phyloP scores from a whole-genome alignment of 345 rosid species.

The Rhodamnia rubescens region DNA sequence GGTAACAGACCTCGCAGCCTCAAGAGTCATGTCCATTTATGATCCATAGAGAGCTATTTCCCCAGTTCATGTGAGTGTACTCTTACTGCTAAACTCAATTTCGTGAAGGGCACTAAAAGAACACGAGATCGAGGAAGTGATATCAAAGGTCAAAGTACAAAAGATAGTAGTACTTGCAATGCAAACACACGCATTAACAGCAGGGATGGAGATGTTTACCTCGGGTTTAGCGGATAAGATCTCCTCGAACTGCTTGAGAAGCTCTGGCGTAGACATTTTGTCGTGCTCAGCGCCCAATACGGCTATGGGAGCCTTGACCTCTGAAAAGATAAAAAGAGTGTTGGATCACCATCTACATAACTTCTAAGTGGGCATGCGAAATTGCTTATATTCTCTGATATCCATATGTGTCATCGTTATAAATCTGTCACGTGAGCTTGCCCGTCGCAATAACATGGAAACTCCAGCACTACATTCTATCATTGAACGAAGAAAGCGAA shows the following conservation, averaged over 20 bases:
- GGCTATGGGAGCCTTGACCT: constrained; percentile 21
- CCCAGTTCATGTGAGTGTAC: background rate
- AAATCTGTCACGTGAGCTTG: background rate
- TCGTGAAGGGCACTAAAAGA: background rate
- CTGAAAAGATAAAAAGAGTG: constrained; percentile 8
- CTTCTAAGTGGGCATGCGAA: background rate
- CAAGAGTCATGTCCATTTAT: background rate
- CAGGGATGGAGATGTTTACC: constrained; percentile 5
- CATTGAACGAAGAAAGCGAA: background rate
- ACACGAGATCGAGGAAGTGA: background rate
- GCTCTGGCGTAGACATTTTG: constrained; percentile 19
- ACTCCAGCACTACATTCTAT: background rate
- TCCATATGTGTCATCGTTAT: background rate
- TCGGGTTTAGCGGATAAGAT: constrained; percentile 14
- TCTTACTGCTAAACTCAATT: background rate
- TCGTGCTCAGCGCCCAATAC: constrained; percentile 34
- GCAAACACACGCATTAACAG: background rate
- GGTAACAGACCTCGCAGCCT: background rate
- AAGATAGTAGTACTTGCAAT: background rate
- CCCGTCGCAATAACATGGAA: background rate
- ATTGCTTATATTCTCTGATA: background rate
- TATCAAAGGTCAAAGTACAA: background rate
- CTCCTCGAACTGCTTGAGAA: constrained; percentile 28
- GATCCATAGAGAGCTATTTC: background rate
- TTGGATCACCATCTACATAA: background rate